Conservation (phyloP, 257 asterid species). For the Nicotiana knightiana region DNA sequence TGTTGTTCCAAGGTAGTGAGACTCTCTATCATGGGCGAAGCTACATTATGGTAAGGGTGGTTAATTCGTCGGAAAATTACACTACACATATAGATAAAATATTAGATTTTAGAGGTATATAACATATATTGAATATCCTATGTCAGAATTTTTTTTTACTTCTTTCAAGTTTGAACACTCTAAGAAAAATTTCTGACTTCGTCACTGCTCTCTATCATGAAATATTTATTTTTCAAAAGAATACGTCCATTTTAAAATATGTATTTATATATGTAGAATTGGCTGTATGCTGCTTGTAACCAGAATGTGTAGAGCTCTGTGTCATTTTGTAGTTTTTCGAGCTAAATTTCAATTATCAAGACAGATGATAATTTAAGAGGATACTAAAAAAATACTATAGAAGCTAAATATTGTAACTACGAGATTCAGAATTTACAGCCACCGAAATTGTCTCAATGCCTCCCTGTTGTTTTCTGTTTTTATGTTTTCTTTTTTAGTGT, state of each 20-base stretch:
- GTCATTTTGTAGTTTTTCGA: conserved; percentile 60
- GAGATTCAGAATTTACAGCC: not conserved
- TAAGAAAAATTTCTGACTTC: too few relatives aligned
- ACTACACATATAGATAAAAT: too few relatives aligned
- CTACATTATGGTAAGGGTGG: too few relatives aligned
- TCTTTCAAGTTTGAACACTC: too few relatives aligned
- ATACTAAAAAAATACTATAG: not conserved
- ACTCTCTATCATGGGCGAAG: too few relatives aligned
- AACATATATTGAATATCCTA: too few relatives aligned
- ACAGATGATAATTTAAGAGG: not conserved
- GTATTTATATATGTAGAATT: conserved; percentile 34
- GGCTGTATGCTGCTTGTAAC: conserved; percentile 86
- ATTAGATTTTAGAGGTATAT: too few relatives aligned
- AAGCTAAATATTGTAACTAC: not conserved
- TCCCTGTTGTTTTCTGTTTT: not conserved
- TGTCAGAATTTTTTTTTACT: too few relatives aligned
- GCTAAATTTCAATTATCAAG: conserved; percentile 49
- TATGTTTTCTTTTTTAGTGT: too few relatives aligned
- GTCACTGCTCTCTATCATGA: not conserved
- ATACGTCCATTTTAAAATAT: not conserved
- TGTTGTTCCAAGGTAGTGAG: too few relatives aligned
- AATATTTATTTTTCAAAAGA: not conserved
- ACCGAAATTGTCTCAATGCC: not conserved
- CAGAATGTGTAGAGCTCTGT: conserved; percentile 71
- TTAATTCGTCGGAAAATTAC: too few relatives aligned